These are phyloP conservation scores for Oldenlandia corymbosa DNA, from an alignment of 257 asterid species.

Conservation along the genomic window DNA sequence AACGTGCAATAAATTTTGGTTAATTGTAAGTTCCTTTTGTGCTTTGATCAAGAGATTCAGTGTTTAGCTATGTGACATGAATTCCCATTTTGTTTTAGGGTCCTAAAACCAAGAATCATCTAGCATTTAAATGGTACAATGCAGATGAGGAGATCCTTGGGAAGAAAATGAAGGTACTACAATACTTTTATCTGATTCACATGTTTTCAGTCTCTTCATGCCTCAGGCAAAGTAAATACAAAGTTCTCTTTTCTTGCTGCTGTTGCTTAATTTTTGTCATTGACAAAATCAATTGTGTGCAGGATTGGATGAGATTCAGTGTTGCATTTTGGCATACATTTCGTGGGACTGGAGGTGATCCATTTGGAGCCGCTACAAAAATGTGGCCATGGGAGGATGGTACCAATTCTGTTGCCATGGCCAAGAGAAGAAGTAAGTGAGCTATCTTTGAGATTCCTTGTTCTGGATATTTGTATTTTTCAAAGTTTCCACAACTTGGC, in stretches of 20 bases:
- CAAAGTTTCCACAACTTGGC: background rate
- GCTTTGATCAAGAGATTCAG: background rate
- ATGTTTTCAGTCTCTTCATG: background rate
- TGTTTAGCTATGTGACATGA: background rate
- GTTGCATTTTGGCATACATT: slow-evolving; percentile 99
- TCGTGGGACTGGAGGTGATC: slow-evolving; percentile 93
- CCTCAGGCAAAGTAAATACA: background rate
- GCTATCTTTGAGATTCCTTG: background rate
- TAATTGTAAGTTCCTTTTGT: too few species aligned
- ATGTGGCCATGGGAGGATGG: slow-evolving; percentile 99
- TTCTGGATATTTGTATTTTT: background rate
- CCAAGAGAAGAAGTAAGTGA: slow-evolving; percentile 77
- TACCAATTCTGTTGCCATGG: slow-evolving; percentile 88
- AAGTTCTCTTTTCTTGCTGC: background rate
- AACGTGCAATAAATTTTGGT: too few species aligned
- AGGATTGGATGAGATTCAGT: slow-evolving; percentile 98
- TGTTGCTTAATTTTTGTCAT: background rate
- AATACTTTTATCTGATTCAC: background rate
- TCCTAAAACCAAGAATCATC: slow-evolving; percentile 78
- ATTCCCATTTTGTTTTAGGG: slow-evolving; percentile 43
- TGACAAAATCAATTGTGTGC: slow-evolving; percentile 1
- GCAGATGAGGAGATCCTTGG: slow-evolving; percentile 90
- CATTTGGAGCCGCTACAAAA: slow-evolving; percentile 94
- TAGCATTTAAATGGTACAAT: slow-evolving; percentile 87
- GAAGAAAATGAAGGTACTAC: slow-evolving; percentile 88